phyloP scores from a whole-genome alignment of 192 early-diverging fungal species.

The Linnemannia elongata region DNA sequence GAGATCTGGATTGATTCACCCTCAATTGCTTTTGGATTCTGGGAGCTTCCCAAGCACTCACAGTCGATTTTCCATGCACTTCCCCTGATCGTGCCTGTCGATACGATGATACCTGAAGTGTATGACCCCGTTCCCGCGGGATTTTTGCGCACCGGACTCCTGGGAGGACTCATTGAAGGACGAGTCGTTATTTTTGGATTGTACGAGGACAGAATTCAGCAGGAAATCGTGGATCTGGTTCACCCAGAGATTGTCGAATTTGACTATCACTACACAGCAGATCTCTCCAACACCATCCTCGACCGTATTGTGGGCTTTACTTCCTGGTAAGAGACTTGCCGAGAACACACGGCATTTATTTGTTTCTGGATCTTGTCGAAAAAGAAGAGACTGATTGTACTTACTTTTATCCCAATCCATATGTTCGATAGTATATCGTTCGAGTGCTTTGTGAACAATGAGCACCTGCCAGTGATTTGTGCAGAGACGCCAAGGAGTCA shows the following conservation, averaged over 20 bases:
- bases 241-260: constrained; percentile 55
- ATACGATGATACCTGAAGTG: constrained; percentile 63
- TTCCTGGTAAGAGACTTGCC: constrained; percentile 31
- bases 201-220: constrained; percentile 81
- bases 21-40: constrained; percentile 80
- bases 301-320: constrained; percentile 57
- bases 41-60: constrained; percentile 80
- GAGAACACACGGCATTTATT: background rate
- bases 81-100: constrained; percentile 66
- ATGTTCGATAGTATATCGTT: constrained; percentile 66
- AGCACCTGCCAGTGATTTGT: constrained; percentile 80
- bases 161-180: constrained; percentile 78
- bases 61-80: constrained; percentile 80
- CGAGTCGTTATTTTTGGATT: constrained; percentile 83
- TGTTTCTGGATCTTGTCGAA: background rate
- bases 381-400: background rate
- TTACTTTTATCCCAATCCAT: background rate
- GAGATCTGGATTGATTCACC: constrained; percentile 90
- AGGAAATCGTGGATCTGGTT: constrained; percentile 45
- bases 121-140: constrained; percentile 68
- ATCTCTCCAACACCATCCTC: constrained; percentile 41
- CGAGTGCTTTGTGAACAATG: constrained; percentile 75
- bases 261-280: constrained; percentile 45
- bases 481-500: constrained; percentile 71
- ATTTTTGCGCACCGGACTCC: constrained; percentile 83